These are phyloP conservation scores for Aspergillus olivimuriae DNA, from an alignment of 495 filamentous ascomycete species.

Conservation along the genomic window DNA sequence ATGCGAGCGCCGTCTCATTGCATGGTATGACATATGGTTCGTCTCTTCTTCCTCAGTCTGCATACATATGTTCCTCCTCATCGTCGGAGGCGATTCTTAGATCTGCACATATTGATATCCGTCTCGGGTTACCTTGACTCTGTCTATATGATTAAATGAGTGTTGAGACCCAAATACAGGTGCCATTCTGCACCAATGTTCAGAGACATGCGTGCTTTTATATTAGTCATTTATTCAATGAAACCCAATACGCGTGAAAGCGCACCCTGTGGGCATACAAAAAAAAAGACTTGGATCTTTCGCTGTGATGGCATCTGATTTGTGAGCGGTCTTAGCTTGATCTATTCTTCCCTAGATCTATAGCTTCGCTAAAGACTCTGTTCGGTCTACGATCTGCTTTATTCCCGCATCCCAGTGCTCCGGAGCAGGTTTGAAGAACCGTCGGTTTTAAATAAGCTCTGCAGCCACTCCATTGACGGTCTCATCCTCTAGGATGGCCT, in stretches of 20 bases:
- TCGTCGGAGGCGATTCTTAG: neutral
- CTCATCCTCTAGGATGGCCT: neutral
- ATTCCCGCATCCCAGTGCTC: neutral
- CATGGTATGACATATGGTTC: too few relatives aligned
- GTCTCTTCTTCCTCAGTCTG: too few relatives aligned
- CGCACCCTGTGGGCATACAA: too few relatives aligned
- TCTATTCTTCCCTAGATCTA: too few relatives aligned
- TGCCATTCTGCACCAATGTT: neutral
- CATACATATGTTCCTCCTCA: too few relatives aligned
- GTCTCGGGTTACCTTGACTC: neutral
- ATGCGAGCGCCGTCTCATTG: too few relatives aligned
- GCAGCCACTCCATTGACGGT: neutral
- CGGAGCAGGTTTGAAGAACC: neutral
- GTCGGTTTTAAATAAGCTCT: neutral
- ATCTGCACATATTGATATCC: slow-evolving; percentile 5
- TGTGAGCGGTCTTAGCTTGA: too few relatives aligned
- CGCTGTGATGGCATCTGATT: too few relatives aligned
- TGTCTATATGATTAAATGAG: neutral
- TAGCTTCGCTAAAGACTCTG: neutral
- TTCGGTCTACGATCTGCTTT: neutral
- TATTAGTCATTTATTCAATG: neutral
- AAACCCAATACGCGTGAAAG: too few relatives aligned
- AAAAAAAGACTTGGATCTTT: too few relatives aligned
- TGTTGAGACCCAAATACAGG: neutral
- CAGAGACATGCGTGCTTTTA: neutral